A percentile compares a stretch with the other conserved stretches of the same genome.
These are phyloP conservation scores for Abrus precatorius DNA, from an alignment of 306 rosid species.

Conservation along the genomic window DNA sequence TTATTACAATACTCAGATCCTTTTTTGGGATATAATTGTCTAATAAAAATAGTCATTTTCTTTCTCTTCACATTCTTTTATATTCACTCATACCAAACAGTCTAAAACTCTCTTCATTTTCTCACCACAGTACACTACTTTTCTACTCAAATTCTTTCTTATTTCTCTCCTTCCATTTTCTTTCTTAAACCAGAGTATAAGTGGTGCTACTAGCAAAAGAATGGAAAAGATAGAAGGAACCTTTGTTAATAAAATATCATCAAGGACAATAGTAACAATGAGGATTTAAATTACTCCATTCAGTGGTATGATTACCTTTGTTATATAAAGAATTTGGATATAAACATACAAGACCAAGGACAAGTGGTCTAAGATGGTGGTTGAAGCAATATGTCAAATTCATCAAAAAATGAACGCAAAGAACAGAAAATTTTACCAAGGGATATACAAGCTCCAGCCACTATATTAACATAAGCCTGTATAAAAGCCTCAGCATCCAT, in stretches of 20 bases:
- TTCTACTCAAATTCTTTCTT: too few species aligned
- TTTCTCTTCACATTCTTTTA: too few species aligned
- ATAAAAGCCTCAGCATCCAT: conserved; percentile 89
- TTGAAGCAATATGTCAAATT: neutral
- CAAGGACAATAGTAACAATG: conserved; percentile 5
- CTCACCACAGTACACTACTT: too few species aligned
- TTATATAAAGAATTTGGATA: conserved; percentile 29
- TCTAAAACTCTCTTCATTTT: too few species aligned
- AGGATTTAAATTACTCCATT: conserved; percentile 30
- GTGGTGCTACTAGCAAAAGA: conserved; percentile 30
- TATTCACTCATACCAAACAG: too few species aligned
- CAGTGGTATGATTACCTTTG: conserved; percentile 24
- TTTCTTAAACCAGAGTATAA: too few species aligned
- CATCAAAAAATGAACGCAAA: conserved; percentile 44
- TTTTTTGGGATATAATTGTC: too few species aligned
- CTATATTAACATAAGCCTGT: conserved; percentile 94
- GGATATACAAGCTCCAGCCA: conserved; percentile 94
- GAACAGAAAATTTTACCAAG: conserved; percentile 67
- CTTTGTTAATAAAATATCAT: conserved; percentile 1
- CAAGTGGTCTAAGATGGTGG: neutral
- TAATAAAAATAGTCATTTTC: too few species aligned
- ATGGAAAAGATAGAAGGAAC: conserved; percentile 33
- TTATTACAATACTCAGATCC: too few species aligned
- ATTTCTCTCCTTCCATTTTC: too few species aligned
- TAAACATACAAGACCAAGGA: conserved; percentile 9